A percentile compares a stretch with the other conserved stretches of the same genome.
Evolutionary conservation across 352 stramenopile genomes (phyloP).

Genomic region (Thalassiosira exigua): DNA sequence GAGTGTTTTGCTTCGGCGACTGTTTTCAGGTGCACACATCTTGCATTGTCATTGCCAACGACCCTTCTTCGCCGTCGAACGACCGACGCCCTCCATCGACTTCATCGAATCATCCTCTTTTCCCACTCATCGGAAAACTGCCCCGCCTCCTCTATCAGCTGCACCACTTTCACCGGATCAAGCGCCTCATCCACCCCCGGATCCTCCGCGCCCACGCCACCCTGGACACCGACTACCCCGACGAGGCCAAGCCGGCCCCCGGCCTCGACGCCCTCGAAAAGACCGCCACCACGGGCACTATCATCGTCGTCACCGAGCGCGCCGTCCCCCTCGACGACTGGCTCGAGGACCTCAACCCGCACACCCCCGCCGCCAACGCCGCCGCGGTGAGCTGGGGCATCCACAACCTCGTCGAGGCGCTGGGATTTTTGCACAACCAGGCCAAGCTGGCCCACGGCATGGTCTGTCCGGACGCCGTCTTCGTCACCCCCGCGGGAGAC

Average conservation of each 20-base stretch:
- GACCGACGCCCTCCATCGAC: background rate
- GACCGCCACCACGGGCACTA: slow-evolving; percentile 81
- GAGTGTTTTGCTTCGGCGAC: background rate
- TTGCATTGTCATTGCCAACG: background rate
- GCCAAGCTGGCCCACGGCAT: slow-evolving; percentile 93
- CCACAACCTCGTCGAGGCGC: slow-evolving; percentile 90
- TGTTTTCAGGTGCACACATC: background rate
- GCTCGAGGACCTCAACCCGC: slow-evolving; percentile 84
- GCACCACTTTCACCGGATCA: slow-evolving; percentile 90
- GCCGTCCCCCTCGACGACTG: slow-evolving; percentile 90
- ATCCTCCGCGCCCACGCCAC: slow-evolving; percentile 90
- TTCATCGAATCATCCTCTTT: background rate
- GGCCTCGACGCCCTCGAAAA: slow-evolving; percentile 58
- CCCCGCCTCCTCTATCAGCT: slow-evolving; percentile 15
- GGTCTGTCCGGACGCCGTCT: slow-evolving; percentile 90
- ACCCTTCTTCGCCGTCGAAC: background rate
- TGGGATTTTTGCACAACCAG: slow-evolving; percentile 93
- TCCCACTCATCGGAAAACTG: background rate
- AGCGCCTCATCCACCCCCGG: slow-evolving; percentile 93
- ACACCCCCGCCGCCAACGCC: slow-evolving; percentile 67
- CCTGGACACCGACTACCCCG: slow-evolving; percentile 82
- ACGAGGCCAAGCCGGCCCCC: slow-evolving; percentile 34
- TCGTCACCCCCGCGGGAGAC: slow-evolving; percentile 93
- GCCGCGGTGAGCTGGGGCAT: slow-evolving; percentile 90
- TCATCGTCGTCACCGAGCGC: slow-evolving; percentile 94